A percentile compares a stretch with the other conserved stretches of the same genome.
Evolutionary conservation across 2,329 filamentous ascomycete species (phyloP).

Genomic region (Grosmannia clavigera): DNA sequence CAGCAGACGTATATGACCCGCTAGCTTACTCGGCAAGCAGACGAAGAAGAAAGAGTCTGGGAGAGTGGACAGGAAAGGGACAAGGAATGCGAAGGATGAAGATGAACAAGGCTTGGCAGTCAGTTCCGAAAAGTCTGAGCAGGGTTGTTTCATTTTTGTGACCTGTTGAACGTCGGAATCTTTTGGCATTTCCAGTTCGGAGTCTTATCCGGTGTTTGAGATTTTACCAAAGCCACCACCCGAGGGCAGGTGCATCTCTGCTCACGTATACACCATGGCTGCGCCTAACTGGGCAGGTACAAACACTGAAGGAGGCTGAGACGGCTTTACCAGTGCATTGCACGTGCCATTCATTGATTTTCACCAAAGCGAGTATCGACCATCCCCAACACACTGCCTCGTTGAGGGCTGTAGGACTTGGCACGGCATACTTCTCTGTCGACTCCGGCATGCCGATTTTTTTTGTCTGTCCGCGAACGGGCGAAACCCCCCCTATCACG

Average conservation of each 20-base stretch:
- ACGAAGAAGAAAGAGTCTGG: too few relatives aligned
- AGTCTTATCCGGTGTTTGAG: neutral
- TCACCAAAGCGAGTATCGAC: neutral
- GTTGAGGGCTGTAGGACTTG: neutral
- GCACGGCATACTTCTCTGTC: neutral
- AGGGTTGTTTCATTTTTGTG: neutral
- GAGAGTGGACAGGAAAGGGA: neutral
- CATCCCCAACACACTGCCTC: neutral
- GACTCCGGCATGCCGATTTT: neutral
- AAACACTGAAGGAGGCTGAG: neutral
- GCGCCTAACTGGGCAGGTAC: neutral
- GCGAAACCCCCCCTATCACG: neutral
- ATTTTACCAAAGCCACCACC: neutral
- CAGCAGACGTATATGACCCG: neutral
- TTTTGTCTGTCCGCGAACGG: neutral
- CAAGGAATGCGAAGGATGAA: neutral
- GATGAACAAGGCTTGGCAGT: neutral
- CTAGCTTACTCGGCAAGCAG: neutral
- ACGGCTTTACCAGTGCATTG: neutral
- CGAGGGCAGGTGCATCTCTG: neutral
- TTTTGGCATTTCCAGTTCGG: conserved; percentile 4
- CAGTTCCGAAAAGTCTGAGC: neutral
- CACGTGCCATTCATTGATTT: neutral
- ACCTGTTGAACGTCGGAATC: conserved; percentile 6
- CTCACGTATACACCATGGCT: neutral